Evolutionary conservation across 2,329 filamentous ascomycete species (phyloP).

Genomic region (Triangularia verruculosa): DNA sequence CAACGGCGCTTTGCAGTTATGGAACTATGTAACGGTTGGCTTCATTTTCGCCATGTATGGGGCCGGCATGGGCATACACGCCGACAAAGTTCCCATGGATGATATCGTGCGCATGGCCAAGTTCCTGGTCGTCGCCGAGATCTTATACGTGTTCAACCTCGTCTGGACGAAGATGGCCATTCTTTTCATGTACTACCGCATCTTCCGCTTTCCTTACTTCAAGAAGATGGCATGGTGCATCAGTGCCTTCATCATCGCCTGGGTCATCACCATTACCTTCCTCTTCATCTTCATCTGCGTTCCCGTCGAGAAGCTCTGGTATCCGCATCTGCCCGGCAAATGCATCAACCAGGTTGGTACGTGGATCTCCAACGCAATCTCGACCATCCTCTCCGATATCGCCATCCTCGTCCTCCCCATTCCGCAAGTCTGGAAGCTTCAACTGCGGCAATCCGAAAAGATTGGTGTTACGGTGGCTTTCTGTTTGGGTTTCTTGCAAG

Average conservation of each 20-base stretch:
- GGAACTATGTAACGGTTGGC: constrained; percentile 17
- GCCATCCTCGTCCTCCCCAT: constrained; percentile 22
- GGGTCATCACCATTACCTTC: constrained; percentile 18
- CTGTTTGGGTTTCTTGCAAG: constrained; percentile 20
- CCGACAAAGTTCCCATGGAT: constrained; percentile 12
- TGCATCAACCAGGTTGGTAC: constrained; percentile 21
- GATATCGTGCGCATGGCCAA: constrained; percentile 16
- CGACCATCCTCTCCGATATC: constrained; percentile 20
- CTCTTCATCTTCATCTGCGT: constrained; percentile 20
- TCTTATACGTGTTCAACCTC: constrained; percentile 23
- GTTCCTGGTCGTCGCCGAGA: constrained; percentile 21
- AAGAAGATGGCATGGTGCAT: constrained; percentile 28
- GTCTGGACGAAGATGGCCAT: constrained; percentile 23
- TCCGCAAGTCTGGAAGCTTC: constrained; percentile 31
- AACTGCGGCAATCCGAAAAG: constrained; percentile 41
- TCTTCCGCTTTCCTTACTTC: constrained; percentile 24
- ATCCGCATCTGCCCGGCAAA: constrained; percentile 10
- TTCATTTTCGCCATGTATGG: constrained; percentile 24
- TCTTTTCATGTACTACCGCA: constrained; percentile 26
- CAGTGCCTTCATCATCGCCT: constrained; percentile 23
- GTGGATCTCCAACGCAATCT: constrained; percentile 22
- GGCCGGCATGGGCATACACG: constrained; percentile 22
- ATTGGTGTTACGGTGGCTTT: constrained; percentile 45
- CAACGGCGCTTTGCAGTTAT: constrained; percentile 5
- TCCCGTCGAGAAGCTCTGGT: constrained; percentile 21